These are phyloP conservation scores for Byssochlamys sp. DNA, from an alignment of 2,329 filamentous ascomycete genomes.

Conservation along the genomic window DNA sequence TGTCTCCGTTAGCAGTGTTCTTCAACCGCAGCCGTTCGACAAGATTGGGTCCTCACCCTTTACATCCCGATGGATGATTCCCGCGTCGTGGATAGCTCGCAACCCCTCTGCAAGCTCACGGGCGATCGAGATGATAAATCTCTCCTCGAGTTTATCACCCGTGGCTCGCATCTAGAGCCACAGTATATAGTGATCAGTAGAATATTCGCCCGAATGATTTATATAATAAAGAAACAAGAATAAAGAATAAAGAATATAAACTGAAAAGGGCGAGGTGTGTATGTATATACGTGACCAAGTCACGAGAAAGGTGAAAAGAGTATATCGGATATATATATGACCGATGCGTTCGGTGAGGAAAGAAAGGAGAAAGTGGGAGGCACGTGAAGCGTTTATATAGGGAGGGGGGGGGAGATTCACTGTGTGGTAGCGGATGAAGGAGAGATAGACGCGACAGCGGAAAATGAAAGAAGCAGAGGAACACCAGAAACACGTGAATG, in stretches of 20 bases:
- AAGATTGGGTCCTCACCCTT: constrained; percentile 39
- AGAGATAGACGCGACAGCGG: neutral
- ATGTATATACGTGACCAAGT: neutral
- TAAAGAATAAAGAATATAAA: neutral
- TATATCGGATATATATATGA: neutral
- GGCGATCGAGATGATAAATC: constrained; percentile 55
- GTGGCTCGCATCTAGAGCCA: constrained; percentile 38
- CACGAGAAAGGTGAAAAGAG: neutral
- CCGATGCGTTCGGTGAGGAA: neutral
- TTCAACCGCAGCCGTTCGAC: neutral
- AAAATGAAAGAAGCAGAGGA: neutral
- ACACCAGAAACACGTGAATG: neutral
- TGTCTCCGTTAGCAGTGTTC: neutral
- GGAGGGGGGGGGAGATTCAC: neutral
- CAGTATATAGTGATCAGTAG: constrained; percentile 1
- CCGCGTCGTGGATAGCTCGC: constrained; percentile 55
- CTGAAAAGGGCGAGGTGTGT: neutral
- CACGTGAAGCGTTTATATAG: neutral
- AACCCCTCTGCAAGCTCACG: constrained; percentile 54
- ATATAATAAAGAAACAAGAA: constrained; percentile 1
- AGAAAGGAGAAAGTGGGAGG: neutral
- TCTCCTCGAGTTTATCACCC: constrained; percentile 45
- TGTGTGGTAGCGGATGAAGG: neutral
- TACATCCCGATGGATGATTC: constrained; percentile 56
- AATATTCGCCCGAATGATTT: constrained; percentile 15